Evolutionary conservation across 2,329 filamentous ascomycete species (phyloP).

Genomic region (Alternaria incomplexa): DNA sequence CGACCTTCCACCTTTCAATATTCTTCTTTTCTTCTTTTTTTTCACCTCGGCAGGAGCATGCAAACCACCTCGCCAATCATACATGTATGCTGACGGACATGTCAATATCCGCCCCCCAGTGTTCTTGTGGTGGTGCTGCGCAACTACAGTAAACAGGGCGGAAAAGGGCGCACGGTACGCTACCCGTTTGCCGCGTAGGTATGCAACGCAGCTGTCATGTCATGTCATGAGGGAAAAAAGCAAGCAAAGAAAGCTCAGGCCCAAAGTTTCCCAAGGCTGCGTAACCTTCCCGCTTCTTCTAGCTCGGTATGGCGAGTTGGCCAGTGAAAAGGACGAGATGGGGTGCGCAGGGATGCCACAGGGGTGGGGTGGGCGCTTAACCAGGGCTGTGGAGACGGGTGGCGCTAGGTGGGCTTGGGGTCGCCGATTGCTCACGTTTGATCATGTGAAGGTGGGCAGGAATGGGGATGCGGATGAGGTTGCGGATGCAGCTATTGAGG

Average conservation of each 20-base stretch:
- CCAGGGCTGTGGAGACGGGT: constrained; percentile 14
- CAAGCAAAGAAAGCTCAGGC: not conserved
- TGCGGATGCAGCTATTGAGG: not conserved
- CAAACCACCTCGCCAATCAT: not conserved
- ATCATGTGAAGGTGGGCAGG: not conserved
- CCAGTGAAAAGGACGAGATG: constrained; percentile 23
- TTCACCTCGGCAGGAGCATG: not conserved
- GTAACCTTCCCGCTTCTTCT: constrained; percentile 32
- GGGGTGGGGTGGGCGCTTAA: constrained; percentile 24
- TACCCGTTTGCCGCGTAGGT: not conserved
- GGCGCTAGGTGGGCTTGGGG: constrained; percentile 5
- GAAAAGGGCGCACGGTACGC: not conserved
- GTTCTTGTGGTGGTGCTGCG: not conserved
- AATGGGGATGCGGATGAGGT: constrained; percentile 2
- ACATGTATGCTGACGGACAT: not conserved
- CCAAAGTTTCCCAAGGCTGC: constrained; percentile 19
- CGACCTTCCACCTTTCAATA: not conserved
- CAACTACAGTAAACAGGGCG: not conserved
- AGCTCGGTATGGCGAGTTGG: not conserved
- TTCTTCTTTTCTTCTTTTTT: not conserved
- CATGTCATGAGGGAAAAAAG: not conserved
- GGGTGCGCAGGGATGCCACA: constrained; percentile 8
- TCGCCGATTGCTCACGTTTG: not conserved
- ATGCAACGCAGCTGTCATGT: not conserved
- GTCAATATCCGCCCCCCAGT: not conserved